A percentile compares a stretch with the other conserved stretches of the same genome.
Evolutionary conservation across 1,284 basidiomycete genomes (phyloP).

Genomic region (Rhodotorula sp.): DNA sequence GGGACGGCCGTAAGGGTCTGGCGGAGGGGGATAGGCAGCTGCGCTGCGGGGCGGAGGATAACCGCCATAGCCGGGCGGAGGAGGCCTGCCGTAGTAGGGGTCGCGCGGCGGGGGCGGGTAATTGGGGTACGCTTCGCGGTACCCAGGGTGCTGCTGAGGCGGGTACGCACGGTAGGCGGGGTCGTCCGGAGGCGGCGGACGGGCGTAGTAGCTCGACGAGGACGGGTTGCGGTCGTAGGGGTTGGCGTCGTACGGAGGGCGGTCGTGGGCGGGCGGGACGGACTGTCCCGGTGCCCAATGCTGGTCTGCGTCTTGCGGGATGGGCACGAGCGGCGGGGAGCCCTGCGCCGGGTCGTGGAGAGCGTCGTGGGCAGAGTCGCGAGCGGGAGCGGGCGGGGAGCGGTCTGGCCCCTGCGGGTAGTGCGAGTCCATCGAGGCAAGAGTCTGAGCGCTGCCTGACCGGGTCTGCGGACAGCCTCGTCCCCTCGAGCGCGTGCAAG

Average conservation of each 20-base stretch:
- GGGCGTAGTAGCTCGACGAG: neutral
- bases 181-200: too few species aligned
- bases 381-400: neutral
- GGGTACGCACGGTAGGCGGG: conserved; percentile 1
- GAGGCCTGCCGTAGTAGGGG: neutral
- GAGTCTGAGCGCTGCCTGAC: neutral
- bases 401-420: neutral
- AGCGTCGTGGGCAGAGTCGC: neutral
- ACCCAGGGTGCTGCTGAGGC: neutral
- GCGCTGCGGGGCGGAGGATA: neutral
- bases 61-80: neutral
- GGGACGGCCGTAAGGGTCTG: neutral
- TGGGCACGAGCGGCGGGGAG: conserved; percentile 14
- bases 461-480: too few species aligned
- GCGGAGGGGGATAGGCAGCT: neutral
- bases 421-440: neutral
- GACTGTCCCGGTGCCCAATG: too few species aligned
- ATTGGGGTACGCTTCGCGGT: too few species aligned
- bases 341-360: conserved; percentile 1
- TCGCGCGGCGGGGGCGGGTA: neutral
- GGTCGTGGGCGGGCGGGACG: too few species aligned
- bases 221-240: neutral
- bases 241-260: neutral
- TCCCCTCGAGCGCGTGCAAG: neutral
- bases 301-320: neutral